Conservation (phyloP, 768 basidiomycete species). For the Suillus discolor region DNA sequence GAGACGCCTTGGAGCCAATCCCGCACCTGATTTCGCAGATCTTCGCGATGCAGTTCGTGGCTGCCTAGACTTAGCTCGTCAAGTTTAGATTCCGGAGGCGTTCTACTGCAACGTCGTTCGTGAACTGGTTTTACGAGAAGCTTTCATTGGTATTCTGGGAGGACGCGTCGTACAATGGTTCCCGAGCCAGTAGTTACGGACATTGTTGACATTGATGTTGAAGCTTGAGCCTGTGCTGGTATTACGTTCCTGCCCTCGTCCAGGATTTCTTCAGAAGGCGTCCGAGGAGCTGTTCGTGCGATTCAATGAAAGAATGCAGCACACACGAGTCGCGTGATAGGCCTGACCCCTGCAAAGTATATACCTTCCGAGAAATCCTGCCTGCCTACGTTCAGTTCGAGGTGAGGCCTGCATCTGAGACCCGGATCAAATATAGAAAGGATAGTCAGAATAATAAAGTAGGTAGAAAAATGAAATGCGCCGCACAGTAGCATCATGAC, state of each 20-base stretch:
- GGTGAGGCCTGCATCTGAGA: too few species aligned
- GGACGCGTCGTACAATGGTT: conserved; percentile 43
- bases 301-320: neutral
- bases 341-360: too few species aligned
- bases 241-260: conserved; percentile 22
- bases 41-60: conserved; percentile 36
- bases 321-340: neutral
- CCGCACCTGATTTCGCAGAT: conserved; percentile 59
- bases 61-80: neutral
- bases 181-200: neutral
- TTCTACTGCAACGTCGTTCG: neutral
- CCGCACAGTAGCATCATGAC: too few species aligned
- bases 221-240: conserved; percentile 15
- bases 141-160: conserved; percentile 37
- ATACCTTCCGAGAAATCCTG: too few species aligned
- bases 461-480: too few species aligned
- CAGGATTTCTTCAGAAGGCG: conserved; percentile 20
- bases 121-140: neutral
- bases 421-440: too few species aligned
- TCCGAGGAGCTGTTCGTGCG: conserved; percentile 8
- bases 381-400: too few species aligned
- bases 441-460: too few species aligned
- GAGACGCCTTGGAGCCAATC: conserved; percentile 38
- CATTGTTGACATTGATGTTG: neutral
- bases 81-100: neutral